phyloP scores from a whole-genome alignment of 371 early-diverging fungal species.

The Rhizomucor pusillus region DNA sequence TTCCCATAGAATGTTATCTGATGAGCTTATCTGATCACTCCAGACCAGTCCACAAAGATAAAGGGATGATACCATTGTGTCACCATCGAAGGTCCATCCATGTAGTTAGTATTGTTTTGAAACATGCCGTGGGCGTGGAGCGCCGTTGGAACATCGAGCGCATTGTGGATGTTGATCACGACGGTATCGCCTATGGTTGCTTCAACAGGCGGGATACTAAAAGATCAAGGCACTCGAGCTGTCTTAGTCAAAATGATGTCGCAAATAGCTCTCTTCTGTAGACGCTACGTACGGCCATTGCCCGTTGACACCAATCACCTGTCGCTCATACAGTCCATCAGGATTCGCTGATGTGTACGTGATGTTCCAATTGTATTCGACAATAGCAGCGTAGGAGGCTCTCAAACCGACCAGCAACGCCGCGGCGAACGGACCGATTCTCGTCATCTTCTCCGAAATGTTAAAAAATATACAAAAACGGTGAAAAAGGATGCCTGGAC shows the following conservation, averaged over 20 bases:
- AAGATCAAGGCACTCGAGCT: neutral
- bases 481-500: neutral
- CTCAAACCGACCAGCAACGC: conserved; percentile 14
- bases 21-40: neutral
- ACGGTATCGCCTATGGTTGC: conserved; percentile 54
- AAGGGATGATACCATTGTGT: conserved; percentile 51
- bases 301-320: conserved; percentile 76
- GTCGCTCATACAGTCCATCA: conserved; percentile 60
- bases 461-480: neutral
- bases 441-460: conserved; percentile 1
- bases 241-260: neutral
- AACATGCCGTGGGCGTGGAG: conserved; percentile 76
- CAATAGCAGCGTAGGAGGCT: conserved; percentile 49
- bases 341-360: conserved; percentile 72
- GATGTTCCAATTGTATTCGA: conserved; percentile 71
- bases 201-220: conserved; percentile 47
- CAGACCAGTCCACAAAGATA: neutral
- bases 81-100: conserved; percentile 66
- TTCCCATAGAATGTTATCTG: neutral
- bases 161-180: conserved; percentile 61
- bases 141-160: conserved; percentile 49
- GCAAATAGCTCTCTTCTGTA: neutral
- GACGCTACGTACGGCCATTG: conserved; percentile 61
- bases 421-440: neutral
- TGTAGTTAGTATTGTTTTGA: conserved; percentile 58